phyloP scores from a whole-genome alignment of 768 basidiomycete species.

The Scleroderma bovista region DNA sequence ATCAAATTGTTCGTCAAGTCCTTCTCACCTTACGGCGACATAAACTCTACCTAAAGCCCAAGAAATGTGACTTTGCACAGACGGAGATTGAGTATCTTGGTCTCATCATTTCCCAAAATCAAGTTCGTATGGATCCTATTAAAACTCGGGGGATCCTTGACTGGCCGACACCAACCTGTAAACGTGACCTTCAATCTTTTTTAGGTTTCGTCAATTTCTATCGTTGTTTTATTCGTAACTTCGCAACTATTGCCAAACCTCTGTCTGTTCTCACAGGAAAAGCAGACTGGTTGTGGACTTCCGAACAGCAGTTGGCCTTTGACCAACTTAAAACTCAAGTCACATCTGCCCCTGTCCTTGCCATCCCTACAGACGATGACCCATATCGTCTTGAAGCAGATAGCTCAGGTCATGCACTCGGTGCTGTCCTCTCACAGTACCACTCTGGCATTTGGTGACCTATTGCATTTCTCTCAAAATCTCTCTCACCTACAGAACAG shows the following conservation, averaged over 20 bases:
- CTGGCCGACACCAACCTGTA: too few relatives aligned
- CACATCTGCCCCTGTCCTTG: background rate
- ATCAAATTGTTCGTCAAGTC: background rate
- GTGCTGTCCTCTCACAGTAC: background rate
- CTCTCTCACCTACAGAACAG: background rate
- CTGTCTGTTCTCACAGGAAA: too few relatives aligned
- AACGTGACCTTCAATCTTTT: too few relatives aligned
- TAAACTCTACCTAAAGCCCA: background rate
- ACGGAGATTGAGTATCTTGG: background rate
- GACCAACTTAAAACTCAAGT: too few relatives aligned
- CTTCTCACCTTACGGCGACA: background rate
- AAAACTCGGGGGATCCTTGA: too few relatives aligned
- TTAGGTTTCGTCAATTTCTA: too few relatives aligned
- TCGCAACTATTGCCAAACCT: too few relatives aligned
- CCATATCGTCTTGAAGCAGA: background rate
- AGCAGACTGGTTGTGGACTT: too few relatives aligned
- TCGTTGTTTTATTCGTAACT: too few relatives aligned
- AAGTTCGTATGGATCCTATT: too few relatives aligned
- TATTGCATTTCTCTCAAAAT: background rate
- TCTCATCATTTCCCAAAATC: too few relatives aligned
- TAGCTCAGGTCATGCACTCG: background rate
- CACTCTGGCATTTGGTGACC: background rate
- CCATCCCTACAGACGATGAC: background rate
- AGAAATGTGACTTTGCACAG: background rate
- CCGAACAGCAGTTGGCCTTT: too few relatives aligned